Percentiles rank a stretch among this genome's conserved stretches.
These are phyloP conservation scores for Hemerocallis citrina DNA, from an alignment of 106 monocot species.

Conservation along the genomic window DNA sequence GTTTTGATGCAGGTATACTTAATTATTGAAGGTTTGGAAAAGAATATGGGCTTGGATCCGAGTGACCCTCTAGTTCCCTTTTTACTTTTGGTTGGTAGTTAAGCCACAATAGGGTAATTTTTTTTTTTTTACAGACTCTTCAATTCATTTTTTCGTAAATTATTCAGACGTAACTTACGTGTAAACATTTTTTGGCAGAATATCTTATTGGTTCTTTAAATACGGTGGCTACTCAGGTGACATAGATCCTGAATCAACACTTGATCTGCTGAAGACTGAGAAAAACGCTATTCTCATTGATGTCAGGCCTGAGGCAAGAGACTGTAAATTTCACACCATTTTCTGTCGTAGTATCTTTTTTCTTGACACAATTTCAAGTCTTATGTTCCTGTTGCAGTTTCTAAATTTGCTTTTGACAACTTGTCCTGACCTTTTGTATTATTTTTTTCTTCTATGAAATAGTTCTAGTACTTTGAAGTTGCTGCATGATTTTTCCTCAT, in stretches of 20 bases:
- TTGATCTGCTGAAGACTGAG: slow-evolving; percentile 74
- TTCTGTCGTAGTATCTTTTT: slow-evolving; percentile 24
- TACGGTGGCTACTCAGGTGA: slow-evolving; percentile 93
- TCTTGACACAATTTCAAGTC: slow-evolving; percentile 1
- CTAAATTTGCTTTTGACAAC: not conserved
- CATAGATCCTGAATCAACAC: slow-evolving; percentile 56
- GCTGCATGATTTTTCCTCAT: too few relatives aligned
- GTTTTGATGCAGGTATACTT: slow-evolving; percentile 39
- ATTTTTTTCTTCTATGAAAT: not conserved
- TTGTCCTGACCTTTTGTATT: not conserved
- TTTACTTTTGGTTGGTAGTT: slow-evolving; percentile 46
- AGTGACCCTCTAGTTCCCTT: slow-evolving; percentile 77
- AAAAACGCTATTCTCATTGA: slow-evolving; percentile 69
- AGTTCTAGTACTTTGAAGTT: too few relatives aligned
- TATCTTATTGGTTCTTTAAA: slow-evolving; percentile 55
- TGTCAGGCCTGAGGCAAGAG: slow-evolving; percentile 99
- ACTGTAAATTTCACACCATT: slow-evolving; percentile 93
- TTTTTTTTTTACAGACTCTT: not conserved
- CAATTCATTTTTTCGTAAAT: not conserved
- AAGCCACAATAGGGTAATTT: slow-evolving; percentile 64
- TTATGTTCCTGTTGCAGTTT: slow-evolving; percentile 10
- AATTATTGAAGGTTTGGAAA: slow-evolving; percentile 58
- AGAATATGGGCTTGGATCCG: slow-evolving; percentile 73
- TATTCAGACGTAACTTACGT: too few relatives aligned
- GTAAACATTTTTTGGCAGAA: slow-evolving; percentile 18